Conservation (phyloP, 1,139 yeast species). For the Yamadazyma buinensis region DNA sequence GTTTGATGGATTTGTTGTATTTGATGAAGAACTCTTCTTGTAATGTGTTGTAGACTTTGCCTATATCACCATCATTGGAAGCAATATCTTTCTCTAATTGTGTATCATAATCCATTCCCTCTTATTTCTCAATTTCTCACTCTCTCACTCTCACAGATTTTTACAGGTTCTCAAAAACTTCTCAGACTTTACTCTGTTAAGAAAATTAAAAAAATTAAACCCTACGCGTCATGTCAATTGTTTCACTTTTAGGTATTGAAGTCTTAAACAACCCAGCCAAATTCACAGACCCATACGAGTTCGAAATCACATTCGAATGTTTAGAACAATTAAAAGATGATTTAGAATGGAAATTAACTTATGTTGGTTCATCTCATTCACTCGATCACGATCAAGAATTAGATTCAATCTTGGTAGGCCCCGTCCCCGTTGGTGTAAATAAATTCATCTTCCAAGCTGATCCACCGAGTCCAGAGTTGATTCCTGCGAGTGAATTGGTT, state of each 20-base stretch:
- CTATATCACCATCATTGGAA: slow-evolving; percentile 12
- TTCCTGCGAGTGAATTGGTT: slow-evolving; percentile 93
- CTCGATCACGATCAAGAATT: slow-evolving; percentile 94
- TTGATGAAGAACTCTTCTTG: slow-evolving; percentile 13
- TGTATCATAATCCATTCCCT: slow-evolving; percentile 4
- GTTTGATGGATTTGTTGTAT: slow-evolving; percentile 11
- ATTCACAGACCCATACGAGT: slow-evolving; percentile 89
- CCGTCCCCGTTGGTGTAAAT: slow-evolving; percentile 95
- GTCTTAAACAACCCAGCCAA: slow-evolving; percentile 94
- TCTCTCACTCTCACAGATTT: background rate
- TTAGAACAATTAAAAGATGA: slow-evolving; percentile 90
- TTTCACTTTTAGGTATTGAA: slow-evolving; percentile 85
- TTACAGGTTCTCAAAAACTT: background rate
- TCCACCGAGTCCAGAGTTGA: slow-evolving; percentile 92
- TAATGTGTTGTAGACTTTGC: slow-evolving; percentile 9
- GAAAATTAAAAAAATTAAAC: too few relatives aligned
- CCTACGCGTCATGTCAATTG: slow-evolving; percentile 70
- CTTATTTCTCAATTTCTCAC: too few relatives aligned
- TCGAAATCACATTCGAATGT: slow-evolving; percentile 96
- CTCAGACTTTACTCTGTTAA: background rate
- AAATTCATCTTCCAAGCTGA: slow-evolving; percentile 92
- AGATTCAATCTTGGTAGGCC: slow-evolving; percentile 93
- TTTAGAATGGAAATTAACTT: slow-evolving; percentile 94
- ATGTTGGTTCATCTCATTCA: slow-evolving; percentile 92
- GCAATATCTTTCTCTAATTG: slow-evolving; percentile 10